phyloP scores from a whole-genome alignment of 305 asterid genomes.

The Fraxinus greggii region DNA sequence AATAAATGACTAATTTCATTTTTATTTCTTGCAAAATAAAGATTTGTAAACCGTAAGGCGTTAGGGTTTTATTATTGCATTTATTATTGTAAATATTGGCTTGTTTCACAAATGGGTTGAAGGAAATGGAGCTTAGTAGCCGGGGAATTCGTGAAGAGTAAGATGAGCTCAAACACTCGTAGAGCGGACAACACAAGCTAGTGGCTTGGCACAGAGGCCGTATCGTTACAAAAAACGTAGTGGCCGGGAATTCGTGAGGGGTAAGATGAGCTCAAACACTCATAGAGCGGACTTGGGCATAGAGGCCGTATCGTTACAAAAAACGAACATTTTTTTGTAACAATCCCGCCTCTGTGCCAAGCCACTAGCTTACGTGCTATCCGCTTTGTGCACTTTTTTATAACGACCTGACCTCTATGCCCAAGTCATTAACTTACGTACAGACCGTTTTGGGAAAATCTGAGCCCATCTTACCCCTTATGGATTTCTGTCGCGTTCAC shows the following conservation, averaged over 20 bases:
- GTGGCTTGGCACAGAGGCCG: neutral
- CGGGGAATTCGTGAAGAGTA: neutral
- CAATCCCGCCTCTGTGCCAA: neutral
- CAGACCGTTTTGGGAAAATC: neutral
- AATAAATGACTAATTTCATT: neutral
- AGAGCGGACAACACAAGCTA: neutral
- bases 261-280: too few relatives aligned
- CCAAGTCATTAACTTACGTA: neutral
- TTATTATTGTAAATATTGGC: neutral
- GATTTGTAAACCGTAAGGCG: neutral
- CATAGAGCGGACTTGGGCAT: neutral
- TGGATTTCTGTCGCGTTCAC: neutral
- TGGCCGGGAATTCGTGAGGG: neutral
- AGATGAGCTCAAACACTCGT: too few relatives aligned
- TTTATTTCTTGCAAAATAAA: neutral
- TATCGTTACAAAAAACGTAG: neutral
- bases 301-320: neutral
- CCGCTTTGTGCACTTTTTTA: neutral
- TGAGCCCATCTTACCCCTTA: neutral
- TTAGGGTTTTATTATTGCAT: neutral
- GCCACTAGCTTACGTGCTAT: neutral
- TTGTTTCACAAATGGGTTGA: neutral
- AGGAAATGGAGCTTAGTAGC: neutral
- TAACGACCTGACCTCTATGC: neutral
- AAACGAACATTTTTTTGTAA: neutral